Evolutionary conservation across 1,284 basidiomycete genomes (phyloP).

Genomic region (Cryptococcus sp.): DNA sequence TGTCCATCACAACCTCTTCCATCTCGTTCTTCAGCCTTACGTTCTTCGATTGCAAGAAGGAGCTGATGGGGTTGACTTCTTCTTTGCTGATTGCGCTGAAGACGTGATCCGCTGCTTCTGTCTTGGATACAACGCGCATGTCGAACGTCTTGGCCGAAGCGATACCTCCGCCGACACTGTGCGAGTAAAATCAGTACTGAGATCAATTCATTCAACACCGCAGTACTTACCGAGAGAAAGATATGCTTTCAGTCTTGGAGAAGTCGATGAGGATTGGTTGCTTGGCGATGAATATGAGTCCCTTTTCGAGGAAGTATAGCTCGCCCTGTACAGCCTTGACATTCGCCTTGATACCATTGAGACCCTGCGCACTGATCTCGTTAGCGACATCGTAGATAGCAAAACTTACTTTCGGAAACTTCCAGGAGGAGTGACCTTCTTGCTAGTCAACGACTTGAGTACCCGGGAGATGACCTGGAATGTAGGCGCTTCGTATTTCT

Average conservation of each 20-base stretch:
- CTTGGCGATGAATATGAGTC: conserved; percentile 97
- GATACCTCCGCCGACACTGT: conserved; percentile 80
- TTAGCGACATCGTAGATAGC: conserved; percentile 1
- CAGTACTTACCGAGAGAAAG: conserved; percentile 74
- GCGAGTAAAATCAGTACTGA: conserved; percentile 5
- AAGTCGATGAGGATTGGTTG: conserved; percentile 91
- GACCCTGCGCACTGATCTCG: conserved; percentile 53
- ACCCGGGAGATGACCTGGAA: conserved; percentile 95
- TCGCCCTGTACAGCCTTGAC: conserved; percentile 97
- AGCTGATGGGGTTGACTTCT: conserved; percentile 83
- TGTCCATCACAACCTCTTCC: conserved; percentile 75
- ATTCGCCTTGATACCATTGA: conserved; percentile 81
- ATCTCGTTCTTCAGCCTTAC: conserved; percentile 96
- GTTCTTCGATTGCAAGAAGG: conserved; percentile 86
- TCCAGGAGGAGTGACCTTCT: conserved; percentile 84
- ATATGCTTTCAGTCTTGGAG: conserved; percentile 84
- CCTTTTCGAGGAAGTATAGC: conserved; percentile 97
- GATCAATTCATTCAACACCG: neutral
- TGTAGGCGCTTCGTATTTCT: conserved; percentile 75
- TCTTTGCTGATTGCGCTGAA: conserved; percentile 96
- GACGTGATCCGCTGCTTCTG: conserved; percentile 71
- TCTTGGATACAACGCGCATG: conserved; percentile 82
- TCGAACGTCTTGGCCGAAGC: conserved; percentile 93
- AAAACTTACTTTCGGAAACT: conserved; percentile 73
- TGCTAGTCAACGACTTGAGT: conserved; percentile 85